Conservation (phyloP, 257 asterid genomes). For the Solanum pimpinellifolium region DNA sequence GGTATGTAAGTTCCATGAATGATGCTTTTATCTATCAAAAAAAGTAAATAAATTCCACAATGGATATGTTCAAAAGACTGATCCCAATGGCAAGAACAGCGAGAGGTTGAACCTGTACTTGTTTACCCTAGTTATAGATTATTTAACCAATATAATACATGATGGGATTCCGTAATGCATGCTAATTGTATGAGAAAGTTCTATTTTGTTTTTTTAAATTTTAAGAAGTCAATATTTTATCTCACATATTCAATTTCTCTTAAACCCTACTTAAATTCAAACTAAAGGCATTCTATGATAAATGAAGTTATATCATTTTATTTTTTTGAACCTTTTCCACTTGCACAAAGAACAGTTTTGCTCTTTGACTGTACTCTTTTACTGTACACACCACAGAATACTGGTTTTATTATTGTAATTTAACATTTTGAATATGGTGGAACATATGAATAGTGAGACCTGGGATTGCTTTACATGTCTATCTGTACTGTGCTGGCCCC, state of each 20-base stretch:
- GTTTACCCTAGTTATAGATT: not conserved
- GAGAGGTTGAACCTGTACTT: not conserved
- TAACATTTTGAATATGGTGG: not conserved
- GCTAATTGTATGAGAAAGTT: not conserved
- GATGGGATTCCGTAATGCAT: not conserved
- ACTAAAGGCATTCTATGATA: not conserved
- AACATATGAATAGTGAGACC: not conserved
- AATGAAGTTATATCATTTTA: not conserved
- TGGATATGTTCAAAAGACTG: not conserved
- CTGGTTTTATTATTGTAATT: not conserved
- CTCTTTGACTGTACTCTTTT: not conserved
- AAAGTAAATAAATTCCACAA: not conserved
- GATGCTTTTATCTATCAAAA: not conserved
- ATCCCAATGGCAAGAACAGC: not conserved
- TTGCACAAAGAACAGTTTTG: not conserved
- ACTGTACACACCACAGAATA: not conserved
- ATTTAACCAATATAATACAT: not conserved
- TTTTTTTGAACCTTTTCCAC: not conserved
- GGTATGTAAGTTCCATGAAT: not conserved
- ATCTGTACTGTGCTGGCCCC: not conserved
- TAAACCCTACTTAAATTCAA: not conserved
- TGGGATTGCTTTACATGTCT: not conserved
- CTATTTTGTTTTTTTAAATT: not conserved
- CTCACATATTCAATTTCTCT: not conserved
- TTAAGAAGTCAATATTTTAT: not conserved